A percentile compares a stretch with the other conserved stretches of the same genome.
These are phyloP conservation scores for Wickerhamiella sergipiensis DNA, from an alignment of 805 yeast genomes.

Conservation along the genomic window DNA sequence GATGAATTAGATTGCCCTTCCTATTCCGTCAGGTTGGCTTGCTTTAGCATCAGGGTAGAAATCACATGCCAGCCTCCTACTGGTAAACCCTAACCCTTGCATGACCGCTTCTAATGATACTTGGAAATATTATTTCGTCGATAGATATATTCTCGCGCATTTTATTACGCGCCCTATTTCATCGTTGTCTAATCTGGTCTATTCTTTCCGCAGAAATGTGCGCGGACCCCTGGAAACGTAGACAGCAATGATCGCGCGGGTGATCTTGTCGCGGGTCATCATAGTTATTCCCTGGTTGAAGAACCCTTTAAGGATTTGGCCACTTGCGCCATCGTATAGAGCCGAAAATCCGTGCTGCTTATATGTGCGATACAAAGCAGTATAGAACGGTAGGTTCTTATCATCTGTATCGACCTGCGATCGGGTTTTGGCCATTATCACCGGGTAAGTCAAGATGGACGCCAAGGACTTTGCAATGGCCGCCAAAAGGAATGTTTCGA, in stretches of 20 bases:
- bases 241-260: constrained; percentile 11
- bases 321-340: constrained; percentile 51
- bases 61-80: too few species aligned
- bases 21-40: too few species aligned
- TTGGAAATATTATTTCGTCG: too few species aligned
- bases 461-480: constrained; percentile 56
- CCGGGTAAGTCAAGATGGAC: constrained; percentile 57
- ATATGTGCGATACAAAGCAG: constrained; percentile 32
- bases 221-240: neutral
- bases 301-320: constrained; percentile 23
- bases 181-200: too few species aligned
- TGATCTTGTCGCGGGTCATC: constrained; percentile 27
- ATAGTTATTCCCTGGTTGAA: constrained; percentile 25
- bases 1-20: too few species aligned
- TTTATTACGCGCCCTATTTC: too few species aligned
- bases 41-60: too few species aligned
- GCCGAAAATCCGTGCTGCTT: constrained; percentile 54
- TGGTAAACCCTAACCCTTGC: too few species aligned
- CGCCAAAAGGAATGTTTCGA: constrained; percentile 51
- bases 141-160: too few species aligned
- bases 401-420: constrained; percentile 36
- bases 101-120: too few species aligned
- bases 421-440: constrained; percentile 61
- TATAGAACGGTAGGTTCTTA: constrained; percentile 7
- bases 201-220: too few species aligned